Evolutionary conservation across 495 filamentous ascomycete species (phyloP), one percentile per base, ranked within the genome.

Genomic region (Daldinia childiae): DNA sequence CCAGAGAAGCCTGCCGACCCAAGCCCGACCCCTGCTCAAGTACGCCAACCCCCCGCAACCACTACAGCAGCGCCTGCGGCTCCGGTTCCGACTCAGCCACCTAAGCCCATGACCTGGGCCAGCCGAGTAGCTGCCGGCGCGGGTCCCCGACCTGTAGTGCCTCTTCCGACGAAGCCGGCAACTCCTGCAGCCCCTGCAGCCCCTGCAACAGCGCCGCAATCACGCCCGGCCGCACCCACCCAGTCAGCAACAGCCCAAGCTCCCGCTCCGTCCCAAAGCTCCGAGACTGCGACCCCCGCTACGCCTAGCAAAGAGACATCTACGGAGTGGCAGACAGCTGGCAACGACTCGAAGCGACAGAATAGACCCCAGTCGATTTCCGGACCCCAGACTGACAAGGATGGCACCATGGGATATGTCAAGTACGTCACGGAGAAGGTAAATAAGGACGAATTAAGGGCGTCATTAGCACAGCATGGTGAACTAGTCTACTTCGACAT

Each of bases 371-470:
- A 87, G 73, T 86, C 86, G 6, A 76, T 83, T 17, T 79, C 83
- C 11, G 81, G 79, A 48, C 73, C 80, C 14, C 79, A 85, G 41
- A 69, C 78, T 30, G 90, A 92, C 72, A 90, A 92, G 64, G 87
- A 90, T 59, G 87, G 86, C 56, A 88, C 90, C 45, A 83, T 91
- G 66, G 96, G 88, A 15, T 98, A 97, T 77, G 91, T 98, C 76
- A 97, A 95, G 86, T 96, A 94, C 72, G 94, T 98, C 32, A 93
- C 90, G 39, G 92, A 95, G 1, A 92, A 92, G 82, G 88, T 99
- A 19, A 84, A 90, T 67, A 82, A 86, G 4, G 87, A 88, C 39
- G 86, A 90, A 38, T 83, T 99, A 48, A 87, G 83, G 76, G 82
- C 84, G 24, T 85, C 86, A 38, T 78, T 99, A 41, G 80, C 83